Evolutionary conservation across 257 asterid genomes (phyloP), one percentile per base, ranked within the genome.

Genomic region (Solanum etuberosum): DNA sequence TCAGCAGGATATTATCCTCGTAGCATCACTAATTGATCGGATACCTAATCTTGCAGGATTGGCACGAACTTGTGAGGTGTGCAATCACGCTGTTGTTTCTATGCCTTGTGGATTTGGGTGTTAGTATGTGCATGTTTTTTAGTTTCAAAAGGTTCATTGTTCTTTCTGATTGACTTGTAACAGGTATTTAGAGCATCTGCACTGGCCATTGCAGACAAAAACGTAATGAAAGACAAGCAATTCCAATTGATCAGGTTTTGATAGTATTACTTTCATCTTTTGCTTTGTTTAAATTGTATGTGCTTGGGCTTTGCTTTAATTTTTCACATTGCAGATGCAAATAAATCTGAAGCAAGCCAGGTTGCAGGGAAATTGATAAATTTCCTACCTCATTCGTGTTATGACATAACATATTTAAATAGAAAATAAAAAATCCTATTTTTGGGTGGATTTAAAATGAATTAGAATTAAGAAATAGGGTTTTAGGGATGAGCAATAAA

Each of bases 1-100:
- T 88, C 93, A 95, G 84, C 99, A 96, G 89, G 93, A 94, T 83
- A 88, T 96, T 86, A 88, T 96, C 88, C 89, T 96, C 46, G 90
- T 93, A 48, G 99, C 98, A 86, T 96, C 99, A 89, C 92, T 96
- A 48, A 89, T 96, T 91, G 99, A 96, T 88, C 94, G 99, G 85
- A 94, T 96, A 89, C 99, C 99, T 82, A 96, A 96, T 93, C 98
- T 96, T 88, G 99, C 99, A 90, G 99, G 99, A 80, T 91, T 96
- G 91, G 97, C 98, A 48, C 94, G 99, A 59, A 96, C 98, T 51
- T 96, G 98, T 92, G 99, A 96, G 96, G 98, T 96, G 72, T 85
- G 67, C 84, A 80, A 80, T 43, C 38, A 43, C 27, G 6, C 7
- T 46, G 84, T 27, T 78, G 84, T 43, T 80, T 80, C 65, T 80